phyloP scores from a whole-genome alignment of 2,329 filamentous ascomycete genomes.

The Chaetoscypha palmicola region DNA sequence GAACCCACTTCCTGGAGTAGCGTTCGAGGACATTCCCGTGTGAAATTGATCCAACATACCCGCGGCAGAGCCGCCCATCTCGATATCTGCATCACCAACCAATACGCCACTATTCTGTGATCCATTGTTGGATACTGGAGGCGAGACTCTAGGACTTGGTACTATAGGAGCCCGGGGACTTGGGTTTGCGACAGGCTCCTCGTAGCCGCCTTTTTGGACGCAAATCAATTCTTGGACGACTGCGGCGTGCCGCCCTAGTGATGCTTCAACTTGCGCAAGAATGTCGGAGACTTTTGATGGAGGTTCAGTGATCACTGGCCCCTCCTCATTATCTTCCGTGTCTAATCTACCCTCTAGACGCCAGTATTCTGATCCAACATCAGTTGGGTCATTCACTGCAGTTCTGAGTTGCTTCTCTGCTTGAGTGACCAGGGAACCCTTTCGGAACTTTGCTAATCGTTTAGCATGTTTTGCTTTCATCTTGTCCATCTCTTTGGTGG shows the following conservation, averaged over 20 bases:
- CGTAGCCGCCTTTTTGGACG: constrained; percentile 69
- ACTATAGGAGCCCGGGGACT: constrained; percentile 13
- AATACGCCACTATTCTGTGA: constrained; percentile 49
- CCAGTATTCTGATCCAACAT: constrained; percentile 54
- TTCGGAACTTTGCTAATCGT: constrained; percentile 67
- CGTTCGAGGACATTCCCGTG: constrained; percentile 50
- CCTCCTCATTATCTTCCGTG: constrained; percentile 40
- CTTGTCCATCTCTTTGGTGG: constrained; percentile 74
- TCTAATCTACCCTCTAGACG: constrained; percentile 53
- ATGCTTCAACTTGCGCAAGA: constrained; percentile 64
- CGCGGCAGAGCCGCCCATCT: constrained; percentile 57
- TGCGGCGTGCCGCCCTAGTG: constrained; percentile 60
- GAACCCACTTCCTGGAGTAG: constrained; percentile 48
- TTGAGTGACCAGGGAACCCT: constrained; percentile 59
- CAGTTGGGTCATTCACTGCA: constrained; percentile 48
- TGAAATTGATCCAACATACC: constrained; percentile 64
- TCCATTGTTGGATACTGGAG: constrained; percentile 46
- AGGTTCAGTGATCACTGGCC: constrained; percentile 24
- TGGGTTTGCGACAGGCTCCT: constrained; percentile 42
- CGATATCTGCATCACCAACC: constrained; percentile 54
- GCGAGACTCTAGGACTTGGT: constrained; percentile 35
- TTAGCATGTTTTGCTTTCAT: constrained; percentile 75
- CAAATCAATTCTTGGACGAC: constrained; percentile 59
- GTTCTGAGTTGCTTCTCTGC: constrained; percentile 71
- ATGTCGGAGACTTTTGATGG: constrained; percentile 60